Evolutionary conservation across 345 rosid species (phyloP).

Genomic region (Moricandia arvensis): DNA sequence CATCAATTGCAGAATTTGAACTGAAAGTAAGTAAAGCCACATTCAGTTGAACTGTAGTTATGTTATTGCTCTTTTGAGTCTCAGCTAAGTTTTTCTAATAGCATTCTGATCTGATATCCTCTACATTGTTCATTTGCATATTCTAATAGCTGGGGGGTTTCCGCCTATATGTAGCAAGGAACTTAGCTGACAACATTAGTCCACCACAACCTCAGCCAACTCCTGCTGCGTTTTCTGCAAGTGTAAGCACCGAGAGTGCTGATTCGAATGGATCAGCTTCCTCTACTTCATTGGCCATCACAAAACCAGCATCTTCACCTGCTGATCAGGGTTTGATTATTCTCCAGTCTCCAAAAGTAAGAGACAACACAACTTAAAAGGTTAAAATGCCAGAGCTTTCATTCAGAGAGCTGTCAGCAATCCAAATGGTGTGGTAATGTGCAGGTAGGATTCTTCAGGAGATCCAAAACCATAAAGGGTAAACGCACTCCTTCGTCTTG

Average conservation of each 20-base stretch:
- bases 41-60: background rate
- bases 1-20: slow-evolving; percentile 74
- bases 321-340: slow-evolving; percentile 73
- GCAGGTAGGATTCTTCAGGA: slow-evolving; percentile 83
- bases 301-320: slow-evolving; percentile 54
- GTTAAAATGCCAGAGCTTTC: background rate
- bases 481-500: slow-evolving; percentile 72
- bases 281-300: slow-evolving; percentile 55
- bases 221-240: slow-evolving; percentile 31
- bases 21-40: slow-evolving; percentile 49
- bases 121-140: background rate
- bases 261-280: slow-evolving; percentile 56
- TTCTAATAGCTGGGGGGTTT: slow-evolving; percentile 65
- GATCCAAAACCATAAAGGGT: slow-evolving; percentile 80
- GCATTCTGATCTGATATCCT: background rate
- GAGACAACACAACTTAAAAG: background rate
- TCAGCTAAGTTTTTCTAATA: background rate
- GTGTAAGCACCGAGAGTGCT: slow-evolving; percentile 21
- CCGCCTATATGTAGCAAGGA: slow-evolving; percentile 60
- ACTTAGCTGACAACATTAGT: slow-evolving; percentile 42
- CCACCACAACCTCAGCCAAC: slow-evolving; percentile 28
- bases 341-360: slow-evolving; percentile 82
- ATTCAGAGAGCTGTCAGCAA: background rate
- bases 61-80: background rate
- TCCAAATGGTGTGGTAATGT: slow-evolving; percentile 15